Evolutionary conservation across 768 basidiomycete genomes (phyloP), one percentile per base, ranked within the genome.

Genomic region (Termitomyces sp.): DNA sequence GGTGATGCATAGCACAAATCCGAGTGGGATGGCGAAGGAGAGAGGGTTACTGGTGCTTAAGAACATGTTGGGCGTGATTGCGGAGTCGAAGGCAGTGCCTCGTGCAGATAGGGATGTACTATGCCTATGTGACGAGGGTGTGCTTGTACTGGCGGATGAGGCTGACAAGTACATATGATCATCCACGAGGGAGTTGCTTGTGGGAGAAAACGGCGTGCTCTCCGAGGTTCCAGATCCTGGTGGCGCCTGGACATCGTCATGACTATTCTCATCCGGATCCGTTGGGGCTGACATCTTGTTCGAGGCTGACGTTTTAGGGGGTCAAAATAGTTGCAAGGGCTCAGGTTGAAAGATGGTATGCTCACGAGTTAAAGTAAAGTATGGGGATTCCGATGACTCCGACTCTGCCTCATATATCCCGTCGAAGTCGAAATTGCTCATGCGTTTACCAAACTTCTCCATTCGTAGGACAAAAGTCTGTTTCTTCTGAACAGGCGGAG

Each of bases 21-120:
- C 73, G 9, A 77, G 66, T 2, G 76, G 77, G 25, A 77, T 68
- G 8, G 72, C 74, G 57, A 72, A 70, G 15, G 74, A 73, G 8
- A 69, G 72, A 4, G 68, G 62, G 5, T 75, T 70, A 4, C 60
- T 60, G 14, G 67, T 72, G 4, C 72, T 70, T 15, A 70, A 65
- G 9, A 73, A 56, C 38, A 66, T 50, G 31, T 62, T 65, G 49
- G 70, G 62, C 8, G 60, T 36, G 31, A 60, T 31, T 17, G 66
- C 32, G 14, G 63, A 32, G 25, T 60, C 56, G 8, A 61, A 51
- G 5, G 61, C 46, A 5, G 59, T 49, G 29, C 56, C 40, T 45
- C 60, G 54, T 9, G 56, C 56, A 11, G 43, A 57, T 31, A 61
- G 12, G 25, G n/a, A 29, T 20, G 17, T 14, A 15, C 4, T 36